These are phyloP conservation scores for Thamnidium elegans DNA, from an alignment of 192 early-diverging fungal genomes.

Conservation along the genomic window DNA sequence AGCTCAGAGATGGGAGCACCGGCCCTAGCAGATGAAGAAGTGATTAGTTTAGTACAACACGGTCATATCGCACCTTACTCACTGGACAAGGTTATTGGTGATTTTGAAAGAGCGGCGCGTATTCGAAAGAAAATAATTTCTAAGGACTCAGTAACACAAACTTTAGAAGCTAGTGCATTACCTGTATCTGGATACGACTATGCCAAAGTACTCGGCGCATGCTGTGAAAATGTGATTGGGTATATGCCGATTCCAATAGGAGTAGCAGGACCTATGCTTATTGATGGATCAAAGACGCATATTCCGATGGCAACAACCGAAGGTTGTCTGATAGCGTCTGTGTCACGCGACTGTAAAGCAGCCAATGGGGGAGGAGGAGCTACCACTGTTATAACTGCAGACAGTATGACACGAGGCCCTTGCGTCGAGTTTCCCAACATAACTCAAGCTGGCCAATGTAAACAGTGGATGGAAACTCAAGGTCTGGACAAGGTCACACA, in stretches of 20 bases:
- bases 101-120: slow-evolving; percentile 79
- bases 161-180: slow-evolving; percentile 61
- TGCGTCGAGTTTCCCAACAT: slow-evolving; percentile 82
- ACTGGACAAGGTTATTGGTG: slow-evolving; percentile 75
- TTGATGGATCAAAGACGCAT: slow-evolving; percentile 80
- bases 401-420: slow-evolving; percentile 93
- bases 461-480: slow-evolving; percentile 74
- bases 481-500: no score
- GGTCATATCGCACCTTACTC: slow-evolving; percentile 80
- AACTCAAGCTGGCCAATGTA: slow-evolving; percentile 58
- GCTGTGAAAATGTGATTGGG: slow-evolving; percentile 96
- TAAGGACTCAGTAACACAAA: slow-evolving; percentile 58
- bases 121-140: slow-evolving; percentile 78
- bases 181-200: slow-evolving; percentile 94
- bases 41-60: slow-evolving; percentile 66
- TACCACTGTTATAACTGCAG: slow-evolving; percentile 68
- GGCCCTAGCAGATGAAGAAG: slow-evolving; percentile 68
- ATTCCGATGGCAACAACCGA: slow-evolving; percentile 97
- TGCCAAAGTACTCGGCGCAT: slow-evolving; percentile 81
- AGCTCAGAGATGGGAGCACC: slow-evolving; percentile 16
- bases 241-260: slow-evolving; percentile 90
- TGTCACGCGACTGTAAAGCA: slow-evolving; percentile 92
- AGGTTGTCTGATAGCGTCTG: slow-evolving; percentile 85
- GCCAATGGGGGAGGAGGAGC: slow-evolving; percentile 86
- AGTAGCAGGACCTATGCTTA: slow-evolving; percentile 81